A percentile compares a stretch with the other conserved stretches of the same genome.
Evolutionary conservation across 2,329 filamentous ascomycete species (phyloP).

Genomic region (Colletotrichum melonis): DNA sequence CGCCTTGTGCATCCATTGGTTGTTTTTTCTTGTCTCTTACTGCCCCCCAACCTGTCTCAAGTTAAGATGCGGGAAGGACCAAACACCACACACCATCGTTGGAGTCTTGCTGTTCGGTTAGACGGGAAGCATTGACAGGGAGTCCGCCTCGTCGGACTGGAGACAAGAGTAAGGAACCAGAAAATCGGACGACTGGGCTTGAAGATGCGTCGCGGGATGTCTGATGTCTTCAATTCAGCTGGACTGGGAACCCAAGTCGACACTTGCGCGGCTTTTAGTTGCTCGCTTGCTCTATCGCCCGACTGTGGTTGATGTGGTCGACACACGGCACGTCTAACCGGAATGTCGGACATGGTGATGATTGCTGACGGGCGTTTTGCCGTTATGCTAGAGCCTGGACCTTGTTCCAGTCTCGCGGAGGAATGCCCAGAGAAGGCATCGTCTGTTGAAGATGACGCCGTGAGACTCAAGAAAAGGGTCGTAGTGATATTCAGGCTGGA

Average conservation of each 20-base stretch:
- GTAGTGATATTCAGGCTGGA: not conserved
- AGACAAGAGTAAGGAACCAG: not conserved
- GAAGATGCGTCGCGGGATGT: not conserved
- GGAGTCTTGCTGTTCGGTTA: not conserved
- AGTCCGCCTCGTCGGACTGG: not conserved
- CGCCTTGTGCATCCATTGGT: not conserved
- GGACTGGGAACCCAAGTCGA: not conserved
- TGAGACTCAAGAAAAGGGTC: not conserved
- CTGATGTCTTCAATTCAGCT: not conserved
- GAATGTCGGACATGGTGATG: not conserved
- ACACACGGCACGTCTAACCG: not conserved
- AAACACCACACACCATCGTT: not conserved
- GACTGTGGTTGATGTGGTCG: not conserved
- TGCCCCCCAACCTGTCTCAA: not conserved
- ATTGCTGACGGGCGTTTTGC: not conserved
- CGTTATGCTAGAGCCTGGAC: not conserved
- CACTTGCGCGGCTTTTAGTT: not conserved
- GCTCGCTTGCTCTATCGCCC: not conserved
- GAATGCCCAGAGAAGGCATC: not conserved
- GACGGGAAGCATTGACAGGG: not conserved
- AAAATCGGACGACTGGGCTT: not conserved
- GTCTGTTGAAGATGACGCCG: not conserved
- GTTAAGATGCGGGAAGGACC: not conserved
- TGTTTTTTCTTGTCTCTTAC: not conserved
- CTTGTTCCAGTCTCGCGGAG: not conserved